Evolutionary conservation across 495 filamentous ascomycete species (phyloP).

Genomic region (Parathielavia hyrcaniae): DNA sequence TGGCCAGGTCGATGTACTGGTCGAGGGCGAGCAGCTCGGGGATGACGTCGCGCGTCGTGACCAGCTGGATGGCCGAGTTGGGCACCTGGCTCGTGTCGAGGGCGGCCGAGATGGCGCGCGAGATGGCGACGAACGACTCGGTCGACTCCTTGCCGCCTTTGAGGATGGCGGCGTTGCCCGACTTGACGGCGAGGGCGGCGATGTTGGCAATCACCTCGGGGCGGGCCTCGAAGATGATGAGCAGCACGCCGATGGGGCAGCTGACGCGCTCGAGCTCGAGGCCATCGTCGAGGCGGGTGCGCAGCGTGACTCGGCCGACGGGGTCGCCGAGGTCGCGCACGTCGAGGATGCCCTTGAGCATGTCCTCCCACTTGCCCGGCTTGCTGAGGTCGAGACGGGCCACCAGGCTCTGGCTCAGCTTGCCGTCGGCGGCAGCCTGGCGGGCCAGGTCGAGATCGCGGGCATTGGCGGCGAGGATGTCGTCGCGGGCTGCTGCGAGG

Average conservation of each 20-base stretch:
- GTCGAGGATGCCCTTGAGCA: conserved; percentile 91
- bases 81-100: conserved; percentile 73
- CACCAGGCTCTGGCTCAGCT: conserved; percentile 77
- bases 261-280: conserved; percentile 78
- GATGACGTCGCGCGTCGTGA: conserved; percentile 84
- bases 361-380: conserved; percentile 91
- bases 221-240: conserved; percentile 97
- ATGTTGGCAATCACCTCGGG: conserved; percentile 99
- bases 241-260: conserved; percentile 89
- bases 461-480: conserved; percentile 80
- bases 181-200: conserved; percentile 93
- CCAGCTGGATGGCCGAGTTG: conserved; percentile 80
- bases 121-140: conserved; percentile 85
- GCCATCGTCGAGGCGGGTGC: conserved; percentile 82
- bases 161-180: conserved; percentile 92
- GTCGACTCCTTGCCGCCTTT: conserved; percentile 97
- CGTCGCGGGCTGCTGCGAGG: conserved; percentile 57
- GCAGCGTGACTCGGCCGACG: conserved; percentile 77
- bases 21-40: conserved; percentile 77
- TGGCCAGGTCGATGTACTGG: conserved; percentile 85
- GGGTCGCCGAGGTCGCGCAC: conserved; percentile 84
- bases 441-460: conserved; percentile 69
- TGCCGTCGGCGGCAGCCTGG: conserved; percentile 63
- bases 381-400: conserved; percentile 81
- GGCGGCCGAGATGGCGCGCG: conserved; percentile 73